Evolutionary conservation across 2,329 filamentous ascomycete genomes (phyloP).

Genomic region (Ceratocystis variospora): DNA sequence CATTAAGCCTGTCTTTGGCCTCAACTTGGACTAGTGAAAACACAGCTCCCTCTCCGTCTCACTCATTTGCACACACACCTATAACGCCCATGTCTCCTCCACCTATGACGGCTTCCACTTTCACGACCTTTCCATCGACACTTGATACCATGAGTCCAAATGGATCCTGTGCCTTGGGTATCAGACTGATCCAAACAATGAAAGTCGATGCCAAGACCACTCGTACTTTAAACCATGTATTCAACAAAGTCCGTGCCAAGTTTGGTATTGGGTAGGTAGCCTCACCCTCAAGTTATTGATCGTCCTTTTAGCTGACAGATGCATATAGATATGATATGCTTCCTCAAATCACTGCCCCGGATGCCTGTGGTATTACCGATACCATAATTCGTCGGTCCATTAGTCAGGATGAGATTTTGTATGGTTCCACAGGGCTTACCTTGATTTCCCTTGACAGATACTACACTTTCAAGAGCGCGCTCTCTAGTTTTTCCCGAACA

Average conservation of each 20-base stretch:
- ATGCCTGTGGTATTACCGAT: conserved; percentile 33
- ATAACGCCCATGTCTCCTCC: conserved; percentile 30
- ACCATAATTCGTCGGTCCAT: conserved; percentile 44
- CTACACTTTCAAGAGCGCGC: conserved; percentile 50
- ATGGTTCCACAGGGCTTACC: conserved; percentile 45
- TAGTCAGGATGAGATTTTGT: conserved; percentile 46
- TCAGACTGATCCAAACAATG: conserved; percentile 38
- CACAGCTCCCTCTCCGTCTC: conserved; percentile 19
- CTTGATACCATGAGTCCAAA: conserved; percentile 25
- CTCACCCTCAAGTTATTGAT: background rate
- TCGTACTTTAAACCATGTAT: conserved; percentile 33
- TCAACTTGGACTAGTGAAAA: conserved; percentile 7
- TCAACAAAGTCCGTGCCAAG: conserved; percentile 40
- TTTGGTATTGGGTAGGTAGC: conserved; percentile 22
- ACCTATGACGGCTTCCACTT: conserved; percentile 38
- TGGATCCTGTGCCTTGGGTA: conserved; percentile 31
- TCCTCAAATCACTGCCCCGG: conserved; percentile 31
- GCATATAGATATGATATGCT: conserved; percentile 31
- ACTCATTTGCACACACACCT: conserved; percentile 26
- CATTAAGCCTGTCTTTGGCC: background rate
- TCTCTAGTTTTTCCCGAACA: conserved; percentile 42
- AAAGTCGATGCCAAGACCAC: conserved; percentile 35
- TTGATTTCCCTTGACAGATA: conserved; percentile 47
- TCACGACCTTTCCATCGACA: conserved; percentile 29
- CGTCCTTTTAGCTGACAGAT: background rate